Base-by-base conservation (phyloP, 2,329 filamentous ascomycete species). In the Exophiala lecanii-corni region DNA sequence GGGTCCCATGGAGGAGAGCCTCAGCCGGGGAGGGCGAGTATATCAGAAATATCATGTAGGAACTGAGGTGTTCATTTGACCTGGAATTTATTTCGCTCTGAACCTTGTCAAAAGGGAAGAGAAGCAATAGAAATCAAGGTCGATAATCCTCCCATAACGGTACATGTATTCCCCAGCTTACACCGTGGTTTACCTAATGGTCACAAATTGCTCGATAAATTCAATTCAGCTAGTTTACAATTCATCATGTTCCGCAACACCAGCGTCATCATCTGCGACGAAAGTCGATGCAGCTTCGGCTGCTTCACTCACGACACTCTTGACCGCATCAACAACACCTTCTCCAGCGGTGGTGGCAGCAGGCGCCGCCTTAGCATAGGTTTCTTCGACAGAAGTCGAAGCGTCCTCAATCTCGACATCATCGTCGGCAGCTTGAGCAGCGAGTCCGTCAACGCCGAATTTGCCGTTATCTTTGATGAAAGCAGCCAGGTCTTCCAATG, bases 401-500 rank as follows among this genome's bases (percentile, higher is more conserved):
- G 67, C 70, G 64, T 82, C 75, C 58, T 78, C 75, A 55, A 67
- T 70, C 63, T 82, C 74, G 57, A 78, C 75, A 54, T 67, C 69
- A 63, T 82, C 74, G 57, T 78, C 74, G 45, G 72, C 71, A 25
- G 68, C 65, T 55, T 76, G 75, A 57, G 71, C 68, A 55, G 74
- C 71, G 43, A 73, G 68, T 51, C 83, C 81, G 58, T 83, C 81
- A 54, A 86, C 80, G 69, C 84, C 81, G 77, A 94, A 79, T 71
- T 89, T 92, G 69, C 92, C 92, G 67, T 92, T 94, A 76, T 96
- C 89, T 71, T 87, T 82, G 68, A 98, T 79, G 74, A 98, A 98
- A 60, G 83, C 78, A 61, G 86, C 83, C 49, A 98, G 79, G 65
- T 97, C 92, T 73, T 95, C 87, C 43, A 96, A 73, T 42, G 88